These are phyloP conservation scores for Penicillium sp. DNA, from an alignment of 2,329 filamentous ascomycete genomes.

Conservation along the genomic window DNA sequence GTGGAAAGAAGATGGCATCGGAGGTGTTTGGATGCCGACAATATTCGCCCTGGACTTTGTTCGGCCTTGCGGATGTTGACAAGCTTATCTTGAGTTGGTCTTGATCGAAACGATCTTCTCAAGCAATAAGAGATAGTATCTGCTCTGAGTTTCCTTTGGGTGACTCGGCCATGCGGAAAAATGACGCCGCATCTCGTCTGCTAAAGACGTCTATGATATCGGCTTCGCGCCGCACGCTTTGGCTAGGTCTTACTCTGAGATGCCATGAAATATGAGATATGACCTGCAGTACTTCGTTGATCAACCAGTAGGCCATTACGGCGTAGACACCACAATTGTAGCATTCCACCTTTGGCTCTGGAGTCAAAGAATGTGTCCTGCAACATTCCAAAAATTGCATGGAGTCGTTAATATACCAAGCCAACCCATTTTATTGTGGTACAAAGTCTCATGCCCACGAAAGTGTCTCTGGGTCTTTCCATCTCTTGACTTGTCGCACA, in stretches of 20 bases:
- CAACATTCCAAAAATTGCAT: too few relatives aligned
- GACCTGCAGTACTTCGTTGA: constrained; percentile 7
- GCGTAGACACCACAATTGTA: neutral
- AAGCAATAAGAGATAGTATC: constrained; percentile 18
- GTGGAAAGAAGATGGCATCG: neutral
- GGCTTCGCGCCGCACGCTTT: constrained; percentile 6
- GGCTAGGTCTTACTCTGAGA: constrained; percentile 18
- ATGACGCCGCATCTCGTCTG: constrained; percentile 10
- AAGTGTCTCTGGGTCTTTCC: too few relatives aligned
- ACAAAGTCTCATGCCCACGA: too few relatives aligned
- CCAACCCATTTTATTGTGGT: too few relatives aligned
- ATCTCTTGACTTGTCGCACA: too few relatives aligned
- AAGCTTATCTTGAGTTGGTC: constrained; percentile 22
- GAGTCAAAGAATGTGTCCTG: too few relatives aligned
- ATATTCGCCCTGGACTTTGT: constrained; percentile 13
- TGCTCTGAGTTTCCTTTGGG: constrained; percentile 5
- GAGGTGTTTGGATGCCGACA: constrained; percentile 19
- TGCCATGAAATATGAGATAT: constrained; percentile 26
- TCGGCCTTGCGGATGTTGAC: constrained; percentile 13
- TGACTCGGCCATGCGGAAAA: neutral
- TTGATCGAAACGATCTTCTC: neutral
- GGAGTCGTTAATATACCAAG: too few relatives aligned
- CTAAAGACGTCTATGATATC: constrained; percentile 16
- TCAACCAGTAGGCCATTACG: neutral
- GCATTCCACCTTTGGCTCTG: too few relatives aligned